A percentile compares a stretch with the other conserved stretches of the same genome.
Evolutionary conservation across 495 filamentous ascomycete species (phyloP).

Genomic region (Penicillium angulare): DNA sequence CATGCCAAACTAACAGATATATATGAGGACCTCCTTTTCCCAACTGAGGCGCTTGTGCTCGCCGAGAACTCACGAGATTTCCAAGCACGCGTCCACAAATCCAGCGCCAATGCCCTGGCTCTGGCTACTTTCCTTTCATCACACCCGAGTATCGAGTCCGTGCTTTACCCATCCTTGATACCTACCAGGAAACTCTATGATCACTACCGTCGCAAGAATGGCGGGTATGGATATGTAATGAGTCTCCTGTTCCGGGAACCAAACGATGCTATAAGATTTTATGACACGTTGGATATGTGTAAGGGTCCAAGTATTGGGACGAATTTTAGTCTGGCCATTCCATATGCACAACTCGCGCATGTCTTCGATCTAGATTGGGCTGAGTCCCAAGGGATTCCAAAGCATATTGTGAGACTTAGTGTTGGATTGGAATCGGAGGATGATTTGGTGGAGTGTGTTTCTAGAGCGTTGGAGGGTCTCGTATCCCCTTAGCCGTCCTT

Average conservation of each 20-base stretch:
- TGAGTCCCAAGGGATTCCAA: constrained; percentile 11
- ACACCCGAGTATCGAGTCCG: constrained; percentile 12
- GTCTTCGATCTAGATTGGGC: constrained; percentile 21
- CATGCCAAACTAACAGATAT: neutral
- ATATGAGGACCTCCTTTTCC: constrained; percentile 18
- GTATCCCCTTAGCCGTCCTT: neutral
- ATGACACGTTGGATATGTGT: constrained; percentile 18
- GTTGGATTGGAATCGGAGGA: constrained; percentile 18
- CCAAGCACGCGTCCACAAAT: constrained; percentile 12
- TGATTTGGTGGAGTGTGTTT: neutral
- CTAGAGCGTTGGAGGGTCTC: neutral
- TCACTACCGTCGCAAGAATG: constrained; percentile 6
- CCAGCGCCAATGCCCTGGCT: constrained; percentile 8
- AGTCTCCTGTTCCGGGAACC: constrained; percentile 16
- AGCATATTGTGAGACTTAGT: constrained; percentile 21
- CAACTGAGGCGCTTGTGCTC: constrained; percentile 14
- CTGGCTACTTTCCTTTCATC: constrained; percentile 9
- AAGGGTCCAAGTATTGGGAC: constrained; percentile 27
- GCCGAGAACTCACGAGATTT: constrained; percentile 16
- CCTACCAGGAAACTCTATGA: constrained; percentile 12
- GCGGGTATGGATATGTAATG: constrained; percentile 21
- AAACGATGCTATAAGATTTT: constrained; percentile 13
- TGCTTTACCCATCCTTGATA: constrained; percentile 15
- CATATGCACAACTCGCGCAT: constrained; percentile 19
- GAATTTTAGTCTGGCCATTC: constrained; percentile 19